A percentile compares a stretch with the other conserved stretches of the same genome.
phyloP scores from a whole-genome alignment of 2,329 filamentous ascomycete species.

The Alternaria alternata region DNA sequence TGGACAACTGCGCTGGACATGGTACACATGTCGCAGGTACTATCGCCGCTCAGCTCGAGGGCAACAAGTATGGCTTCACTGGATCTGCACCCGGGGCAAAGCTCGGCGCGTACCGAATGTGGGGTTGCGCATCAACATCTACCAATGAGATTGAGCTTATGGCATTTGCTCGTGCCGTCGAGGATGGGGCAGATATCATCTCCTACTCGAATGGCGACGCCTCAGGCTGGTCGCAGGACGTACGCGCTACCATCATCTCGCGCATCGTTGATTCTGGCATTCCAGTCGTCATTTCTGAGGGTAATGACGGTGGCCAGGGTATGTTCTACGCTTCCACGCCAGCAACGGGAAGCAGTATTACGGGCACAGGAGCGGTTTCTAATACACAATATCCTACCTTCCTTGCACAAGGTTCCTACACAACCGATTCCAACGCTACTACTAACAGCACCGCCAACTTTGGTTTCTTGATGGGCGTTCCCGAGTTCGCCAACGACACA shows the following conservation, averaged over 20 bases:
- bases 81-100: constrained; percentile 31
- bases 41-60: constrained; percentile 65
- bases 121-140: constrained; percentile 14
- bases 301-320: constrained; percentile 60
- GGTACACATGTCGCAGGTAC: constrained; percentile 65
- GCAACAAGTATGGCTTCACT: constrained; percentile 22
- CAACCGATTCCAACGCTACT: constrained; percentile 43
- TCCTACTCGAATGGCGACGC: constrained; percentile 25
- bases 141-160: constrained; percentile 23
- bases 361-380: constrained; percentile 57
- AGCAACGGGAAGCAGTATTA: constrained; percentile 54
- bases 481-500: constrained; percentile 26
- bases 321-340: constrained; percentile 43
- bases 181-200: constrained; percentile 57
- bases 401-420: constrained; percentile 25
- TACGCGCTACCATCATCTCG: constrained; percentile 53
- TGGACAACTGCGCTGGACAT: constrained; percentile 55
- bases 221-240: constrained; percentile 46
- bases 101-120: constrained; percentile 27
- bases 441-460: constrained; percentile 34
- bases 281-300: constrained; percentile 61
- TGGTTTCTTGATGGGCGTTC: constrained; percentile 48
- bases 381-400: constrained; percentile 40
- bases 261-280: constrained; percentile 58
- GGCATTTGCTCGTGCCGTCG: constrained; percentile 59